These are phyloP conservation scores for Trifolium repens DNA, from an alignment of 306 rosid genomes.

Conservation along the genomic window DNA sequence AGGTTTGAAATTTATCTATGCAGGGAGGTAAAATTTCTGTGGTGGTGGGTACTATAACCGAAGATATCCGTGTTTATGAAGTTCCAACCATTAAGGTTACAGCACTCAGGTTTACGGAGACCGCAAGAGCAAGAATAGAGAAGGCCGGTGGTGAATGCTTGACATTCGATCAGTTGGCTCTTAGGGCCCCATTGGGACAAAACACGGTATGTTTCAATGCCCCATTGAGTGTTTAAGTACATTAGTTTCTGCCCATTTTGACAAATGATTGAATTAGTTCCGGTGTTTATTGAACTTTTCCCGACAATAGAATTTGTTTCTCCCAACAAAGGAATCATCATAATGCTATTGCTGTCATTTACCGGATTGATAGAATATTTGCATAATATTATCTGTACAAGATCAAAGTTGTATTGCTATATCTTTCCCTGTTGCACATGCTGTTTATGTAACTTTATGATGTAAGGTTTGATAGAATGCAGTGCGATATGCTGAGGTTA, in stretches of 20 bases:
- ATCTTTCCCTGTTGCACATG: not conserved
- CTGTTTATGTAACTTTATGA: not conserved
- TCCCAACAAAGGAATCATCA: not conserved
- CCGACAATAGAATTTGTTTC: not conserved
- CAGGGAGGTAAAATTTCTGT: conserved; percentile 77
- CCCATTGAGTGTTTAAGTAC: not conserved
- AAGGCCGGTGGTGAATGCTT: conserved; percentile 87
- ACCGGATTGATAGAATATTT: not conserved
- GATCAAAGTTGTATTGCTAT: not conserved
- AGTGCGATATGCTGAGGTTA: not conserved
- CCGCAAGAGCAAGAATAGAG: conserved; percentile 82
- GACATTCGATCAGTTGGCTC: conserved; percentile 85
- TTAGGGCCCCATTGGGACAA: conserved; percentile 83
- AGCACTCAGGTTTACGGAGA: conserved; percentile 82
- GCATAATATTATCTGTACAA: not conserved
- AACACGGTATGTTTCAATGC: conserved; percentile 61
- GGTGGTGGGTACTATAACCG: conserved; percentile 73
- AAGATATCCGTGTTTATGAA: conserved; percentile 69
- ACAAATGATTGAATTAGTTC: not conserved
- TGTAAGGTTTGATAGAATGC: conserved; percentile 1
- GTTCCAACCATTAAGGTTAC: conserved; percentile 78
- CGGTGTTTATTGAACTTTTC: not conserved
- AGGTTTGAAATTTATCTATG: conserved; percentile 4
- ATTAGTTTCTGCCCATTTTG: not conserved
- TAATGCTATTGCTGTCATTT: not conserved